These are phyloP conservation scores for Logfia minima DNA, from an alignment of 129 eudicot species.

Conservation along the genomic window DNA sequence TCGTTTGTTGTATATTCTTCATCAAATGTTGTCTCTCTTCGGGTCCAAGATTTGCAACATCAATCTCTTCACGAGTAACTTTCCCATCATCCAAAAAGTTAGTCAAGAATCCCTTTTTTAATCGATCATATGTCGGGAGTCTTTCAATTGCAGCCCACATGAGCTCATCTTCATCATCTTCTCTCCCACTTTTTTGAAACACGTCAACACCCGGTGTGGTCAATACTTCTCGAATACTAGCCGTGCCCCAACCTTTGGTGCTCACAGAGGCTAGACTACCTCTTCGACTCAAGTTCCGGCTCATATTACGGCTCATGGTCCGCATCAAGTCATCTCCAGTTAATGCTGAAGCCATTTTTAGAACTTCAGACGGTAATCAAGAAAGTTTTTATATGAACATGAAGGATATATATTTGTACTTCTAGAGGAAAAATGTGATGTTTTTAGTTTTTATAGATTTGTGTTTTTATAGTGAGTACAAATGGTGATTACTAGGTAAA, in stretches of 20 bases:
- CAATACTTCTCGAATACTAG: constrained; percentile 44
- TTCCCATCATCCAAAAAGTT: constrained; percentile 58
- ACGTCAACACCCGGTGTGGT: constrained; percentile 36
- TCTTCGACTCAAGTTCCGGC: constrained; percentile 29
- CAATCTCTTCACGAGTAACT: constrained; percentile 51
- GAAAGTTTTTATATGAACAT: constrained; percentile 19
- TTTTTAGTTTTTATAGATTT: constrained; percentile 15
- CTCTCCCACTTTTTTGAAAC: constrained; percentile 37
- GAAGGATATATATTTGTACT: not conserved
- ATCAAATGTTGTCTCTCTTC: constrained; percentile 54
- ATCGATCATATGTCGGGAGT: constrained; percentile 66
- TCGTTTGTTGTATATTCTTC: constrained; percentile 48
- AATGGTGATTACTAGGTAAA: constrained; percentile 9
- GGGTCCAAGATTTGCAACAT: constrained; percentile 52
- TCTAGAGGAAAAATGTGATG: constrained; percentile 10
- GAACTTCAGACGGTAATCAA: constrained; percentile 9
- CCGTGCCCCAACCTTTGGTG: constrained; percentile 40
- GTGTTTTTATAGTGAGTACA: constrained; percentile 14
- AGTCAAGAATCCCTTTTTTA: constrained; percentile 59
- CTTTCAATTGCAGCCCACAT: constrained; percentile 83
- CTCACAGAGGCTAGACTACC: constrained; percentile 39
- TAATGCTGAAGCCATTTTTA: constrained; percentile 44
- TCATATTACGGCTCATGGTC: constrained; percentile 44
- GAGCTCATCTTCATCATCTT: constrained; percentile 56
- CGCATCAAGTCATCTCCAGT: constrained; percentile 48